Percentiles rank a stretch among this genome's conserved stretches.
Conservation (phyloP, 2,329 filamentous ascomycete species). For the Bipolaris sorokiniana region DNA sequence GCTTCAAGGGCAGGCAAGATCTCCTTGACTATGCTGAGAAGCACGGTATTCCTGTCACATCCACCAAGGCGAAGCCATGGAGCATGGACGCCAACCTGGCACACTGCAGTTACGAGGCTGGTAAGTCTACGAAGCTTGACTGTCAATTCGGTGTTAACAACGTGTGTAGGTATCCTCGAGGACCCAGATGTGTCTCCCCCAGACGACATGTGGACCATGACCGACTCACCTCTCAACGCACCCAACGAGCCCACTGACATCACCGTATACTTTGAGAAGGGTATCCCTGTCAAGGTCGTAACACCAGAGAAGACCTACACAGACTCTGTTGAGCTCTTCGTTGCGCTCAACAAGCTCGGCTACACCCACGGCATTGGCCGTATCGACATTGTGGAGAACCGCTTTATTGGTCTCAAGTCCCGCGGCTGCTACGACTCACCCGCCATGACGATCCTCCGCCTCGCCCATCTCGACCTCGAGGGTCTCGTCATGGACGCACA, state of each 20-base stretch:
- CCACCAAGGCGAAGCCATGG: slow-evolving; percentile 70
- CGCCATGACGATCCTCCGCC: slow-evolving; percentile 56
- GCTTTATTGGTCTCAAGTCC: slow-evolving; percentile 80
- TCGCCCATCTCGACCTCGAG: slow-evolving; percentile 67
- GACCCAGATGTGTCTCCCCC: slow-evolving; percentile 69
- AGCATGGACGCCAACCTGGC: slow-evolving; percentile 69
- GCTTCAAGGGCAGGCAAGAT: slow-evolving; percentile 74
- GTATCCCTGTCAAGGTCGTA: slow-evolving; percentile 72
- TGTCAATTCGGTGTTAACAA: background rate
- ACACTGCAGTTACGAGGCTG: slow-evolving; percentile 81
- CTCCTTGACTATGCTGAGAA: slow-evolving; percentile 73
- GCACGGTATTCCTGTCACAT: slow-evolving; percentile 73
- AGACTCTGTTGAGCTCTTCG: slow-evolving; percentile 74
- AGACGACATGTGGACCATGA: slow-evolving; percentile 81
- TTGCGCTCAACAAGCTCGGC: slow-evolving; percentile 73
- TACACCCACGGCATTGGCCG: slow-evolving; percentile 76
- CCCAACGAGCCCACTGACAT: slow-evolving; percentile 75
- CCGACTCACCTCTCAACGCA: slow-evolving; percentile 70
- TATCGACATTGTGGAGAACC: slow-evolving; percentile 83
- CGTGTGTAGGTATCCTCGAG: slow-evolving; percentile 62
- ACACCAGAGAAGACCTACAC: slow-evolving; percentile 65
- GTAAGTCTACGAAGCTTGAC: slow-evolving; percentile 40
- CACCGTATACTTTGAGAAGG: slow-evolving; percentile 74
- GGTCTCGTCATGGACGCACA: slow-evolving; percentile 72
- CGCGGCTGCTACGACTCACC: slow-evolving; percentile 76